phyloP scores from a whole-genome alignment of 768 basidiomycete genomes.

The Filobasidium wieringae region DNA sequence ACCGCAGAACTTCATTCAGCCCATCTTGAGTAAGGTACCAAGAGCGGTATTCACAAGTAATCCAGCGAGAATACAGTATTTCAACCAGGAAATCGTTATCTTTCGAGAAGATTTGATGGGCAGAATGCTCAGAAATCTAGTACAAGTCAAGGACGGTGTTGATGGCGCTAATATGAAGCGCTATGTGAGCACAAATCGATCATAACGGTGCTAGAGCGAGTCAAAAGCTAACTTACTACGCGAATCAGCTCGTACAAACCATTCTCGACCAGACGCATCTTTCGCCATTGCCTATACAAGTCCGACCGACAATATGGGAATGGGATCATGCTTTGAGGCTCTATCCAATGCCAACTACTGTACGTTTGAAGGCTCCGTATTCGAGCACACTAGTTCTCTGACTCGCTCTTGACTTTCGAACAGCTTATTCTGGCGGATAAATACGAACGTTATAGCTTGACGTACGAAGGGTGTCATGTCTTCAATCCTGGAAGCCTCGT shows the following conservation, averaged over 20 bases:
- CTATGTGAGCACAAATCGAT: conserved; percentile 70
- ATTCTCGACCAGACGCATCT: conserved; percentile 91
- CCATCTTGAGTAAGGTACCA: conserved; percentile 60
- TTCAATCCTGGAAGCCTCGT: conserved; percentile 95
- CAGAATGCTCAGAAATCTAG: conserved; percentile 79
- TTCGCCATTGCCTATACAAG: conserved; percentile 67
- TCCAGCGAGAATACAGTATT: conserved; percentile 88
- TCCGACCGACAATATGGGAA: conserved; percentile 78
- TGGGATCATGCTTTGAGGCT: conserved; percentile 83
- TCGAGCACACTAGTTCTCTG: background rate
- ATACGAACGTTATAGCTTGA: conserved; percentile 89
- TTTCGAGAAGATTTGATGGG: conserved; percentile 90
- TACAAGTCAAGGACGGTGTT: conserved; percentile 72
- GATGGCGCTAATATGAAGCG: conserved; percentile 63
- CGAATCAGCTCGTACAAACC: conserved; percentile 86
- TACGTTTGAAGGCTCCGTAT: conserved; percentile 41
- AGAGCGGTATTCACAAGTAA: conserved; percentile 75
- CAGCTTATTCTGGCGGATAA: conserved; percentile 89
- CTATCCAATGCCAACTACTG: conserved; percentile 85
- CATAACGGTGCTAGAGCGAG: too few species aligned
- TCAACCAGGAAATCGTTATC: conserved; percentile 87
- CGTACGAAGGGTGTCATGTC: conserved; percentile 95
- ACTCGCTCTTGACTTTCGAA: background rate
- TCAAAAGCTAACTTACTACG: too few species aligned
- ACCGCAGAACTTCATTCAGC: conserved; percentile 59